Conservation (phyloP, 306 rosid species). For the Nissolia schottii region DNA sequence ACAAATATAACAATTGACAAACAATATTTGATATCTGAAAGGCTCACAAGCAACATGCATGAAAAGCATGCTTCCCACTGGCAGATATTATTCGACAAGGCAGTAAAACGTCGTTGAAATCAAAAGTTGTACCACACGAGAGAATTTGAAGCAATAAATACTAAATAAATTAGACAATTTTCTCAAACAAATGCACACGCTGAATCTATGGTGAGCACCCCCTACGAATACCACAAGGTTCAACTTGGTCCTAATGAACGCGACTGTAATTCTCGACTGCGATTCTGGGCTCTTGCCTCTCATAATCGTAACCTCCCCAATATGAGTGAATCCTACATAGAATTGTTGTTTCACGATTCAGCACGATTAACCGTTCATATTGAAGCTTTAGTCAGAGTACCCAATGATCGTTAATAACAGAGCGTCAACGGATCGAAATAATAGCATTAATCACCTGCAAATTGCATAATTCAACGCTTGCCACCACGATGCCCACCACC, state of each 20-base stretch:
- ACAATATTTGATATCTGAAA: background rate
- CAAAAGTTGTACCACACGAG: background rate
- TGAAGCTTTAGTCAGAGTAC: constrained; percentile 37
- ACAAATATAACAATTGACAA: background rate
- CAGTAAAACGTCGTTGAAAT: constrained; percentile 17
- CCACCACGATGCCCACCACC: constrained; percentile 97
- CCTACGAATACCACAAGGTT: constrained; percentile 22
- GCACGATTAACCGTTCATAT: constrained; percentile 42
- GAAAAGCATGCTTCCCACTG: constrained; percentile 13
- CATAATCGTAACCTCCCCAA: constrained; percentile 49
- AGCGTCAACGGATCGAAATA: constrained; percentile 39
- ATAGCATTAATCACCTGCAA: constrained; percentile 68
- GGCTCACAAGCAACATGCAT: constrained; percentile 14
- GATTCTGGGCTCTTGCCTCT: constrained; percentile 46
- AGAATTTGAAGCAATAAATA: constrained; percentile 25
- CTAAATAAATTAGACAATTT: constrained; percentile 28
- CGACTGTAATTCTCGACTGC: constrained; percentile 45
- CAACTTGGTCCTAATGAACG: constrained; percentile 45
- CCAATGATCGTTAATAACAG: constrained; percentile 38
- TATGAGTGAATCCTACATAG: constrained; percentile 68
- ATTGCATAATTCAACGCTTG: constrained; percentile 71
- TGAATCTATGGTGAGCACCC: constrained; percentile 36
- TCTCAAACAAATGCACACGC: constrained; percentile 40
- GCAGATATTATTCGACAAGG: constrained; percentile 5
- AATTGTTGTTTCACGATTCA: constrained; percentile 61